Percentiles rank a stretch among this genome's conserved stretches.
These are phyloP conservation scores for Rhodosporidiobolus sp. DNA, from an alignment of 768 basidiomycete genomes.

Conservation along the genomic window DNA sequence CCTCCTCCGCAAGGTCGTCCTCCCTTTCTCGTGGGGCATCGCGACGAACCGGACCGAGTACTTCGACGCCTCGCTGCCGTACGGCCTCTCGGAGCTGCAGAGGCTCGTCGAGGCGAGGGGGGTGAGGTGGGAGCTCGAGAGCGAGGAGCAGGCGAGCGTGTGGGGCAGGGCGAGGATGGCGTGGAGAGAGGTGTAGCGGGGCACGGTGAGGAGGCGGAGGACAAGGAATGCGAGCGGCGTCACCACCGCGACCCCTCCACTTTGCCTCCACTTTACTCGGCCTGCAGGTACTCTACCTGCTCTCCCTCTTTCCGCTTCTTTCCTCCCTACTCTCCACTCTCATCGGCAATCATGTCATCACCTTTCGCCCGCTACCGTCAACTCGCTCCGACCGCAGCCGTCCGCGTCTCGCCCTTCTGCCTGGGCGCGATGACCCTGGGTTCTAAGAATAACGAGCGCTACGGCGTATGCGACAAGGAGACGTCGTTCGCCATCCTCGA, in stretches of 20 bases:
- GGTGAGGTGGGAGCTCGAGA: not conserved
- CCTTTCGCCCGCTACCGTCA: too few relatives aligned
- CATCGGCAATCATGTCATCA: too few relatives aligned
- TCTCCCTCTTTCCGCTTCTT: too few relatives aligned
- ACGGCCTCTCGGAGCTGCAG: not conserved
- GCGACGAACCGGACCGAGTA: not conserved
- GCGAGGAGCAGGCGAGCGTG: not conserved
- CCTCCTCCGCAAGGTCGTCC: not conserved
- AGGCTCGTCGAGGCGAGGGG: not conserved
- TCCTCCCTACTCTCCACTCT: too few relatives aligned
- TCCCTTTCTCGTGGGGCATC: not conserved
- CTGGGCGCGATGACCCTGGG: slow-evolving; percentile 47
- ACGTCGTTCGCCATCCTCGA: slow-evolving; percentile 55
- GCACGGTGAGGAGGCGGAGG: too few relatives aligned
- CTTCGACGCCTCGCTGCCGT: not conserved
- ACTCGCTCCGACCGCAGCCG: too few relatives aligned
- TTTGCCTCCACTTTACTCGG: too few relatives aligned
- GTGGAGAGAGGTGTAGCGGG: not conserved
- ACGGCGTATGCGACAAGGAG: slow-evolving; percentile 55
- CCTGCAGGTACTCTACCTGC: too few relatives aligned
- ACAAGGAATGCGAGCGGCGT: too few relatives aligned
- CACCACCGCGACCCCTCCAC: too few relatives aligned
- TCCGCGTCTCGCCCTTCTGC: too few relatives aligned
- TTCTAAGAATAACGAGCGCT: not conserved
- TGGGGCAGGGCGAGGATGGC: not conserved